These are phyloP conservation scores for Calocybe indica DNA, from an alignment of 768 basidiomycete genomes.

Conservation along the genomic window DNA sequence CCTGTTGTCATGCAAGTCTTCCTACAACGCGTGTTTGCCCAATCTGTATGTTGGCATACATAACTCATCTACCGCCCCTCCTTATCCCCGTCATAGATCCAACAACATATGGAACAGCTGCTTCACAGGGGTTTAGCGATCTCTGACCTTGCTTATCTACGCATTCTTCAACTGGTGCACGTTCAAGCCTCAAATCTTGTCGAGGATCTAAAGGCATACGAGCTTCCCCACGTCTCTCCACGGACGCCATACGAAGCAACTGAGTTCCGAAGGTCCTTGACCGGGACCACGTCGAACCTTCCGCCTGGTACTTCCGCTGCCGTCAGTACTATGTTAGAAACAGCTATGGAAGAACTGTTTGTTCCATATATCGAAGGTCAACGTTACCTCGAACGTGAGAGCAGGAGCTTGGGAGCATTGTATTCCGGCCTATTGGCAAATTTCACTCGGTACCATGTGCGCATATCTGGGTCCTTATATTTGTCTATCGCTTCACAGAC, in stretches of 20 bases:
- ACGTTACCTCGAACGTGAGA: slow-evolving; percentile 89
- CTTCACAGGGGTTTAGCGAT: slow-evolving; percentile 68
- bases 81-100: slow-evolving; percentile 56
- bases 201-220: slow-evolving; percentile 89
- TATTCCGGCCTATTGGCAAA: slow-evolving; percentile 65
- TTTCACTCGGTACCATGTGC: slow-evolving; percentile 89
- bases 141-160: slow-evolving; percentile 87
- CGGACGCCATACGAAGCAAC: slow-evolving; percentile 58
- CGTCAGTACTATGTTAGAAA: slow-evolving; percentile 87
- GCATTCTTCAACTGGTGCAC: slow-evolving; percentile 85
- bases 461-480: slow-evolving; percentile 14
- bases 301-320: slow-evolving; percentile 45
- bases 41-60: slow-evolving; percentile 63
- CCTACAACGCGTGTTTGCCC: slow-evolving; percentile 94
- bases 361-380: slow-evolving; percentile 90
- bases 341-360: slow-evolving; percentile 93
- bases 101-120: slow-evolving; percentile 92
- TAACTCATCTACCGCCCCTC: background rate
- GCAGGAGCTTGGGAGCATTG: slow-evolving; percentile 71
- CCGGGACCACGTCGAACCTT: slow-evolving; percentile 36
- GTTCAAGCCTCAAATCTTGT: slow-evolving; percentile 71
- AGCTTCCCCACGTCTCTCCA: slow-evolving; percentile 63
- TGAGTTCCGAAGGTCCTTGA: slow-evolving; percentile 55
- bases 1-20: slow-evolving; percentile 97
- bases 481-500: background rate